Base-by-base conservation (phyloP, 163 green algal species). In the Chlorella variabilis region DNA sequence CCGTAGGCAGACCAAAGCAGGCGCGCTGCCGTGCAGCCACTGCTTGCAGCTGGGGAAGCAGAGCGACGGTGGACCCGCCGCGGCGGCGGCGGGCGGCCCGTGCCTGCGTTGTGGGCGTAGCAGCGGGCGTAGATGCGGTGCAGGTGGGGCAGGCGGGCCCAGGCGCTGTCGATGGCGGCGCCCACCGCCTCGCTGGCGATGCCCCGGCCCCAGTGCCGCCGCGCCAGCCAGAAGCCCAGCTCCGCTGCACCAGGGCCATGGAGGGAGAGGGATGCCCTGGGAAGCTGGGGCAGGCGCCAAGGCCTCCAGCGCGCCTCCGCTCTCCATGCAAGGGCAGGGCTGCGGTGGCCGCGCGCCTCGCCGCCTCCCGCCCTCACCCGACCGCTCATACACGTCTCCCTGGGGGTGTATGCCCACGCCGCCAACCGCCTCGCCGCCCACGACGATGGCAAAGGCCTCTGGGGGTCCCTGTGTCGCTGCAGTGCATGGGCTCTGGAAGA, bases 51-150 rank as follows among this genome's bases (percentile, higher is more conserved):
- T n/a, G n/a, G n/a, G n/a, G n/a, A n/a, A n/a, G n/a, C n/a, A n/a
- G n/a, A n/a, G n/a, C n/a, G n/a, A n/a, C n/a, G n/a, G n/a, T n/a
- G n/a, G n/a, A n/a, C n/a, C n/a, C n/a, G n/a, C n/a, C n/a, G n/a
- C n/a, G n/a, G n/a, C n/a, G n/a, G n/a, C n/a, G n/a, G n/a, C n/a
- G n/a, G n/a, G n/a, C n/a, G n/a, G n/a, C n/a, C n/a, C n/a, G n/a
- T n/a, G n/a, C n/a, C n/a, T n/a, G n/a, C n/a, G 62, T 70, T 70
- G 31, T 20, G 36, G 17, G 62, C 62, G 11, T 48, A 70, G 18
- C 62, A 70, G 62, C 34, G 34, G 33, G 62, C 62, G 21, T 33
- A 45, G 34, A 70, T 70, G 62, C 62, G 62, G 62, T 70, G 31
- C 4, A 70, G 62, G 62, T 49, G 15, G 13, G 62, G 62, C 25